These are phyloP conservation scores for Cladorrhinum samala DNA, from an alignment of 495 filamentous ascomycete genomes.

Conservation along the genomic window DNA sequence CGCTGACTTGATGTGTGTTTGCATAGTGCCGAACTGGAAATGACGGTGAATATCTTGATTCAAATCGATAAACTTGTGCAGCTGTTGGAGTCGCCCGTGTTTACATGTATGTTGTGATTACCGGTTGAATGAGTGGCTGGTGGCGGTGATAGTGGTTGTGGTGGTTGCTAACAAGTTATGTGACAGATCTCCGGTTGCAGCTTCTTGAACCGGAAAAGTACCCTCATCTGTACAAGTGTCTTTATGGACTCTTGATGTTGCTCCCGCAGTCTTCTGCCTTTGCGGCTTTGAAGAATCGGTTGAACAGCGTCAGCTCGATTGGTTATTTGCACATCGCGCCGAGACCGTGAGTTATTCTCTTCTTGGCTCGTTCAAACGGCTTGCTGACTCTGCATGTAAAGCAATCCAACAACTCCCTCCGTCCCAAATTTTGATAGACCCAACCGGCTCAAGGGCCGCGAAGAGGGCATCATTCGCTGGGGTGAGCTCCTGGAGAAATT, in stretches of 20 bases:
- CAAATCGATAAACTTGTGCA: slow-evolving; percentile 99
- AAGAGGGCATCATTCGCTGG: slow-evolving; percentile 84
- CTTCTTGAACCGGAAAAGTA: slow-evolving; percentile 97
- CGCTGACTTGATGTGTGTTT: slow-evolving; percentile 8
- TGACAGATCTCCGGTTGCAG: slow-evolving; percentile 81
- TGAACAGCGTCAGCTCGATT: slow-evolving; percentile 95
- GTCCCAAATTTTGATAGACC: slow-evolving; percentile 64
- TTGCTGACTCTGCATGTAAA: slow-evolving; percentile 27
- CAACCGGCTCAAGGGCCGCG: slow-evolving; percentile 73
- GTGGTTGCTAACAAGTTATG: slow-evolving; percentile 8
- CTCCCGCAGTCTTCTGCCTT: slow-evolving; percentile 96
- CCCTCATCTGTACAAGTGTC: slow-evolving; percentile 94
- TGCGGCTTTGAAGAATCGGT: slow-evolving; percentile 90
- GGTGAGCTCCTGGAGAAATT: slow-evolving; percentile 95
- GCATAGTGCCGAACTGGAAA: slow-evolving; percentile 85
- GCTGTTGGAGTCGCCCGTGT: slow-evolving; percentile 93
- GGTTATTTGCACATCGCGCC: slow-evolving; percentile 83
- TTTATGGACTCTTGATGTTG: slow-evolving; percentile 96
- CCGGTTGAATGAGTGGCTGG: not conserved
- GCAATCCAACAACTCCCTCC: slow-evolving; percentile 41
- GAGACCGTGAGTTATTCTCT: slow-evolving; percentile 61
- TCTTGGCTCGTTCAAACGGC: slow-evolving; percentile 12
- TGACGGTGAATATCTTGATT: slow-evolving; percentile 97
- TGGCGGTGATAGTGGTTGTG: not conserved
- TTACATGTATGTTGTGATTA: slow-evolving; percentile 67